phyloP scores from a whole-genome alignment of 2,329 filamentous ascomycete genomes.

The Seiridium unicorne region DNA sequence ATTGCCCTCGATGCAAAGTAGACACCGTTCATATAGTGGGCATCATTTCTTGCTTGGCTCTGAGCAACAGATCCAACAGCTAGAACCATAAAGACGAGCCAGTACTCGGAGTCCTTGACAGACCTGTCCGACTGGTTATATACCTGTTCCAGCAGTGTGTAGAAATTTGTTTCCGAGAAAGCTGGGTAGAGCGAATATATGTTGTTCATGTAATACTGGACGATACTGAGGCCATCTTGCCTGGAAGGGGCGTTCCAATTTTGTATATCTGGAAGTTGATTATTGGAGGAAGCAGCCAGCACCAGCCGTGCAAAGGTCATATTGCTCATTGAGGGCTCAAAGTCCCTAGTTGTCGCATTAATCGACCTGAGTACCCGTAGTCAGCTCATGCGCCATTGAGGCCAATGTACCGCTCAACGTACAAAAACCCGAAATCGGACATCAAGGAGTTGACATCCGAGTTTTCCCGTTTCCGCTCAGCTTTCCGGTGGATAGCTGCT shows the following conservation, averaged over 20 bases:
- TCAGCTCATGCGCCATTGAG: conserved; percentile 11
- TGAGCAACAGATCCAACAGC: conserved; percentile 77
- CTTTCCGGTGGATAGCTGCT: conserved; percentile 63
- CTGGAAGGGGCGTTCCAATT: conserved; percentile 68
- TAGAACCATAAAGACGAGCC: conserved; percentile 85
- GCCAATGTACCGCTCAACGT: conserved; percentile 28
- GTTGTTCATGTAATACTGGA: conserved; percentile 83
- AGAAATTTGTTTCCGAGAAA: conserved; percentile 77
- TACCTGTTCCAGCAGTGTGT: conserved; percentile 75
- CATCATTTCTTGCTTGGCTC: conserved; percentile 67
- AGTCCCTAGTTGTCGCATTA: conserved; percentile 91
- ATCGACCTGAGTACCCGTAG: conserved; percentile 62
- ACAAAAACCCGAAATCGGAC: conserved; percentile 91
- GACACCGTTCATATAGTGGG: conserved; percentile 57
- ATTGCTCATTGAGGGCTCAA: conserved; percentile 81
- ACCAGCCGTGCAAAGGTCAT: conserved; percentile 93
- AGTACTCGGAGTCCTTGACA: conserved; percentile 71
- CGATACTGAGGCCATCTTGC: conserved; percentile 63
- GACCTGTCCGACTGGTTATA: conserved; percentile 68
- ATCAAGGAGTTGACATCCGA: conserved; percentile 89
- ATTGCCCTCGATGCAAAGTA: conserved; percentile 64
- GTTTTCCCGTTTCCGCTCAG: conserved; percentile 67
- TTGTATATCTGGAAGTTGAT: conserved; percentile 63
- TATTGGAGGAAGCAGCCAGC: conserved; percentile 76
- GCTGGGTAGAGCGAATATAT: conserved; percentile 79